Percentiles rank a stretch among this genome's conserved stretches.
These are phyloP conservation scores for Penicillium decumbens DNA, from an alignment of 2,329 filamentous ascomycete species.

Conservation along the genomic window DNA sequence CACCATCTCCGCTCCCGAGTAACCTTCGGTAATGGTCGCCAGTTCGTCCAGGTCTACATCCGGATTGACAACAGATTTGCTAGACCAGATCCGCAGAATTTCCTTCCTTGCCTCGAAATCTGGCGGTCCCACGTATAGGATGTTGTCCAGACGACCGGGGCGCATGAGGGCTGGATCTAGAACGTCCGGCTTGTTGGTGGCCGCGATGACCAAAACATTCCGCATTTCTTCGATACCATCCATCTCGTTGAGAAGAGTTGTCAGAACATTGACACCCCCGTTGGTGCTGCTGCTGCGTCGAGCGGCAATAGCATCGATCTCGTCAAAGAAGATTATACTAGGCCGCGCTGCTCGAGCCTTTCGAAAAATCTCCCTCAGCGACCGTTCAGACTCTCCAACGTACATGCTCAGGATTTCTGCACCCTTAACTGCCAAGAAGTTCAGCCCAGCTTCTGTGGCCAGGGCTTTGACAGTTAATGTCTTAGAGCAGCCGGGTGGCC, in stretches of 20 bases:
- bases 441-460: constrained; percentile 83
- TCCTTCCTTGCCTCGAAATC: constrained; percentile 67
- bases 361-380: constrained; percentile 77
- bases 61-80: constrained; percentile 54
- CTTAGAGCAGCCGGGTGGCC: constrained; percentile 90
- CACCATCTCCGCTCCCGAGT: constrained; percentile 80
- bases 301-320: constrained; percentile 80
- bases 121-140: constrained; percentile 81
- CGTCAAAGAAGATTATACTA: constrained; percentile 94
- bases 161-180: constrained; percentile 82
- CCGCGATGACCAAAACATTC: constrained; percentile 80
- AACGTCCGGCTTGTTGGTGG: constrained; percentile 83
- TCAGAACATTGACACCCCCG: constrained; percentile 71
- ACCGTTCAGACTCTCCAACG: constrained; percentile 87
- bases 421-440: constrained; percentile 92
- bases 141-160: constrained; percentile 76
- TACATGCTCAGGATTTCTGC: constrained; percentile 95
- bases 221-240: constrained; percentile 84
- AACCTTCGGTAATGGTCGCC: constrained; percentile 64
- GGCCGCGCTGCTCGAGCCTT: constrained; percentile 81
- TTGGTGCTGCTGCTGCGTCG: constrained; percentile 50
- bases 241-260: constrained; percentile 89
- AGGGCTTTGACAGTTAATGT: constrained; percentile 87
- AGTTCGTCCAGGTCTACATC: constrained; percentile 65
- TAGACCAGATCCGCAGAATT: constrained; percentile 66